A percentile compares a stretch with the other conserved stretches of the same genome.
Conservation (phyloP, 768 basidiomycete genomes). For the Rhizopogon roseolus region DNA sequence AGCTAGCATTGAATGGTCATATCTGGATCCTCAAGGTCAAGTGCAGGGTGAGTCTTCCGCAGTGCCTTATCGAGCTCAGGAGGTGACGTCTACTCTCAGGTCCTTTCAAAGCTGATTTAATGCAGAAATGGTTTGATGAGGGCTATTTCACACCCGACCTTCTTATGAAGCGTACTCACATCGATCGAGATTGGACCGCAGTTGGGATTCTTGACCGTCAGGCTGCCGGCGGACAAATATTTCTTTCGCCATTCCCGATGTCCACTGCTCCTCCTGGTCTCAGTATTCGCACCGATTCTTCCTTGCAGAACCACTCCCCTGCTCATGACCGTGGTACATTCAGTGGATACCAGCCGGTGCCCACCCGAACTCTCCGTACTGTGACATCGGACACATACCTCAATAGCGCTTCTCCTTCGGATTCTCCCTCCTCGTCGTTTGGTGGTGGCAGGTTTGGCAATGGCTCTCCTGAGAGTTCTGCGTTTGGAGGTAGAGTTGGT, state of each 20-base stretch:
- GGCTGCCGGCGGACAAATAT: conserved; percentile 53
- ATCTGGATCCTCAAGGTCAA: conserved; percentile 88
- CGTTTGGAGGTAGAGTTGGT: conserved; percentile 46
- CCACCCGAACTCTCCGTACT: conserved; percentile 52
- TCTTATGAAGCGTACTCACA: conserved; percentile 74
- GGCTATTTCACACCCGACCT: conserved; percentile 84
- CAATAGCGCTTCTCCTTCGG: conserved; percentile 49
- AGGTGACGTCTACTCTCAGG: conserved; percentile 40
- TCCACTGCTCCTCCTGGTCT: conserved; percentile 50
- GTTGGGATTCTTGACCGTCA: conserved; percentile 55
- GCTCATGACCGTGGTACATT: conserved; percentile 33
- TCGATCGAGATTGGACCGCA: conserved; percentile 65
- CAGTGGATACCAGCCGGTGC: conserved; percentile 62
- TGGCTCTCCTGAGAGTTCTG: conserved; percentile 63
- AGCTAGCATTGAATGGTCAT: conserved; percentile 77
- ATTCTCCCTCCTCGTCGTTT: conserved; percentile 72
- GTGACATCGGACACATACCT: conserved; percentile 60
- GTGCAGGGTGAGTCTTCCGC: conserved; percentile 64
- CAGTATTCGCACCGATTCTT: conserved; percentile 42
- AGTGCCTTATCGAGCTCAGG: not conserved
- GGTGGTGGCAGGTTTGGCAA: conserved; percentile 59
- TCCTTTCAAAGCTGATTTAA: conserved; percentile 81
- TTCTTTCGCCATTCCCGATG: conserved; percentile 47
- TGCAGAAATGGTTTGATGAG: conserved; percentile 94
- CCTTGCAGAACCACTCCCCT: conserved; percentile 35